Evolutionary conservation across 306 rosid species (phyloP).

Genomic region (Ochetophila trinervis): DNA sequence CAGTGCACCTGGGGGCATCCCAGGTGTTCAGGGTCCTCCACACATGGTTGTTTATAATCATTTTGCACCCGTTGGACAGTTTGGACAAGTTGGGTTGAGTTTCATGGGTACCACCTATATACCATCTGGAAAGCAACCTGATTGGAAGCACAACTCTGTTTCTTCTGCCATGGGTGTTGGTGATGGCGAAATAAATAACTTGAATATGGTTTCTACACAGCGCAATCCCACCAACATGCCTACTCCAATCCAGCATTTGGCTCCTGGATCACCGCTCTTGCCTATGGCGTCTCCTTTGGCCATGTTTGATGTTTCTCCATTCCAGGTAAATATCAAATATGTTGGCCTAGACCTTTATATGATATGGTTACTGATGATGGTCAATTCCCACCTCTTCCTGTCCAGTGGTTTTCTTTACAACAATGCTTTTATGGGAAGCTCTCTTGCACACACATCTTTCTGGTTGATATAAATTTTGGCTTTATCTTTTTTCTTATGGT

Average conservation of each 20-base stretch:
- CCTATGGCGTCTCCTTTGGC: conserved; percentile 91
- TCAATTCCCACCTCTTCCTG: background rate
- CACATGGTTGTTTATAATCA: conserved; percentile 99
- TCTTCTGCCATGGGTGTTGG: conserved; percentile 56
- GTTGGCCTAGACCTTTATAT: background rate
- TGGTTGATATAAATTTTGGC: background rate
- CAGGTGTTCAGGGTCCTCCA: conserved; percentile 93
- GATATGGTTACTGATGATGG: background rate
- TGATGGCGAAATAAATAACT: conserved; percentile 66
- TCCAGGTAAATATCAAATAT: conserved; percentile 60
- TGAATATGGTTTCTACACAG: conserved; percentile 68
- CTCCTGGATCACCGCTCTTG: conserved; percentile 93
- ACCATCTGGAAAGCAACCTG: conserved; percentile 94
- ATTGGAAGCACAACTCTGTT: conserved; percentile 84
- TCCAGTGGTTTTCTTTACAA: background rate
- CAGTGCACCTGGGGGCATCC: conserved; percentile 83
- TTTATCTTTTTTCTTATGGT: background rate
- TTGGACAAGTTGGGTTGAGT: conserved; percentile 96
- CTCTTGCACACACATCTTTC: background rate
- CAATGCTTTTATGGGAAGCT: background rate
- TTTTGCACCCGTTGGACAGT: conserved; percentile 95
- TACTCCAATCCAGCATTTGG: conserved; percentile 79
- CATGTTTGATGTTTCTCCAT: conserved; percentile 90
- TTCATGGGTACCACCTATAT: conserved; percentile 96
- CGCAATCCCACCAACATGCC: conserved; percentile 65